phyloP scores from a whole-genome alignment of 208 protist species.

The Acanthamoeba rhysodes region DNA sequence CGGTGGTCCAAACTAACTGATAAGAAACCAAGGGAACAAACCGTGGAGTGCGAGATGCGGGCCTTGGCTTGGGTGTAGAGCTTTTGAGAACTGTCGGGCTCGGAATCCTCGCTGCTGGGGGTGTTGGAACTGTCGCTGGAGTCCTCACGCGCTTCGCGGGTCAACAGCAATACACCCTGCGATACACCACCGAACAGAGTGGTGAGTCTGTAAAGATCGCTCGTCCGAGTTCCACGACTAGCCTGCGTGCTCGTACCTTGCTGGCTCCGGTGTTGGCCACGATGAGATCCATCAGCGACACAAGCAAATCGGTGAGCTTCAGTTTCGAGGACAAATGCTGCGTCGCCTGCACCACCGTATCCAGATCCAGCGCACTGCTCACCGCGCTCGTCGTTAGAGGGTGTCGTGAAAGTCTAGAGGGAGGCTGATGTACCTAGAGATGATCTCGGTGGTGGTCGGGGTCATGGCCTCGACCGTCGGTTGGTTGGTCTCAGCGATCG shows the following conservation, averaged over 20 bases:
- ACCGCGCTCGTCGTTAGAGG: not conserved
- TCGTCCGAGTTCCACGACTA: too few relatives aligned
- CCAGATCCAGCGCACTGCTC: slow-evolving; percentile 6
- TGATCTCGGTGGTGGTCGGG: not conserved
- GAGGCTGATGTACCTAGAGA: not conserved
- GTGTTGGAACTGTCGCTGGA: not conserved
- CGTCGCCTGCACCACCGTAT: slow-evolving; percentile 52
- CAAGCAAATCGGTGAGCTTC: slow-evolving; percentile 16
- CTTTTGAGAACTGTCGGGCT: not conserved
- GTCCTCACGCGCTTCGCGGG: not conserved
- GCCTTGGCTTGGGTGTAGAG: slow-evolving; percentile 10
- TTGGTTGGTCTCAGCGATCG: not conserved
- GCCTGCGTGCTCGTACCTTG: not conserved
- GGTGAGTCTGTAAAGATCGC: too few relatives aligned
- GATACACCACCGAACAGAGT: not conserved
- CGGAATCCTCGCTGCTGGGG: not conserved
- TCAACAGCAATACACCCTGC: not conserved
- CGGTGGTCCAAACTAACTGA: not conserved
- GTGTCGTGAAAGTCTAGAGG: not conserved
- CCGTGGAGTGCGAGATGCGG: not conserved
- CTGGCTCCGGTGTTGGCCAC: slow-evolving; percentile 20
- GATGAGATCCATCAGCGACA: slow-evolving; percentile 25
- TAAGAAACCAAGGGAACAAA: not conserved
- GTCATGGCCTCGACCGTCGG: not conserved
- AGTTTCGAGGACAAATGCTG: slow-evolving; percentile 15